Evolutionary conservation across 176 grass and related monocot species (phyloP).

Genomic region (Oryza australiensis): DNA sequence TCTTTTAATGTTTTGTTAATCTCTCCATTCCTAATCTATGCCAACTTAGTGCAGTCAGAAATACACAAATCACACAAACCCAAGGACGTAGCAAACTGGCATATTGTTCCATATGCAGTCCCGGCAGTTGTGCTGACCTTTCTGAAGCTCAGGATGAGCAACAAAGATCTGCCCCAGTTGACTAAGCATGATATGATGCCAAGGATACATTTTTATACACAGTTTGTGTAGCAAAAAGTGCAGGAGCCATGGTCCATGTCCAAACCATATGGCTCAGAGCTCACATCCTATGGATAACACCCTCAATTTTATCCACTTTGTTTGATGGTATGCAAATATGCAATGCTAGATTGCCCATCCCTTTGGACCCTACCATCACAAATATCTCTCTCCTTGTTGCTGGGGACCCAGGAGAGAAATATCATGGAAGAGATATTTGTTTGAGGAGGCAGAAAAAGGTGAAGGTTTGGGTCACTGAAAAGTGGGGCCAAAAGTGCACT

Average conservation of each 20-base stretch:
- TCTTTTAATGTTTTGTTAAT: neutral
- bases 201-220: neutral
- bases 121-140: neutral
- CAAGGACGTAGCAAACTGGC: neutral
- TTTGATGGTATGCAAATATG: neutral
- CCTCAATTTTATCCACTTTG: neutral
- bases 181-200: slow-evolving; percentile 1
- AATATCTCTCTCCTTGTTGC: slow-evolving; percentile 35
- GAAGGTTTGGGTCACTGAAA: neutral
- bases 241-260: slow-evolving; percentile 41
- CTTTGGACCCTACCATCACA: slow-evolving; percentile 4
- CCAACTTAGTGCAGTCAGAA: neutral
- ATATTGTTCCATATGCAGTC: neutral
- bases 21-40: neutral
- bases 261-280: slow-evolving; percentile 33
- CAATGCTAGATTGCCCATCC: slow-evolving; percentile 21
- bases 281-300: slow-evolving; percentile 28
- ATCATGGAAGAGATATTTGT: slow-evolving; percentile 33
- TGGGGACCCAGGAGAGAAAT: slow-evolving; percentile 31
- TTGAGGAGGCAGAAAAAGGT: neutral
- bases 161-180: slow-evolving; percentile 19
- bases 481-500: slow-evolving; percentile 40
- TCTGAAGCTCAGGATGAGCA: neutral
- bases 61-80: neutral
- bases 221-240: slow-evolving; percentile 39